Evolutionary conservation across 371 early-diverging fungal genomes (phyloP).

Genomic region (Globomyces sp.): DNA sequence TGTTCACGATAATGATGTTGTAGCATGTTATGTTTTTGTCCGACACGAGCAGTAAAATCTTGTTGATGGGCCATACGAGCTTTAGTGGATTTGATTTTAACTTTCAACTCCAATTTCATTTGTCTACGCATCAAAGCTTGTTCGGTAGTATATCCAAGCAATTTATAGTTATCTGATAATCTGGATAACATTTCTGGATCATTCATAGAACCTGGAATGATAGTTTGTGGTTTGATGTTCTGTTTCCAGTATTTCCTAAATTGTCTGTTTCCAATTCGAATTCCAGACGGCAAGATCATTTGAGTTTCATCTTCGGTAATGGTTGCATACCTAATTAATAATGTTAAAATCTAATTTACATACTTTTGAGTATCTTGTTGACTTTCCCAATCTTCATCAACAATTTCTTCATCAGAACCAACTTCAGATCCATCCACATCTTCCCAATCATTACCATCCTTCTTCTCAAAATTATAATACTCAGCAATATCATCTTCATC

Average conservation of each 20-base stretch:
- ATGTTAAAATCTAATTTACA: conserved; percentile 41
- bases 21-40: conserved; percentile 78
- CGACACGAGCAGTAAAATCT: conserved; percentile 71
- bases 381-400: conserved; percentile 28
- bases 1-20: conserved; percentile 84
- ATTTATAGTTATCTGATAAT: conserved; percentile 55
- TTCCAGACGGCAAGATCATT: conserved; percentile 82
- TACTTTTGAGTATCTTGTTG: too few species aligned
- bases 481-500: conserved; percentile 88
- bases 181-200: conserved; percentile 62
- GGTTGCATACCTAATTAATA: conserved; percentile 11
- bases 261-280: conserved; percentile 78
- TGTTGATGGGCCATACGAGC: conserved; percentile 44
- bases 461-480: conserved; percentile 86
- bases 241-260: conserved; percentile 85
- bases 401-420: conserved; percentile 24
- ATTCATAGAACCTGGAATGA: conserved; percentile 58
- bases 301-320: conserved; percentile 75
- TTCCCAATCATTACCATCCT: conserved; percentile 56
- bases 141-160: conserved; percentile 32
- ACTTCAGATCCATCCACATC: conserved; percentile 42
- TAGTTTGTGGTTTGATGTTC: conserved; percentile 50
- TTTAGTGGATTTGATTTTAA: conserved; percentile 5
- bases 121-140: conserved; percentile 2
- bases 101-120: conserved; percentile 2